Percentiles rank a stretch among this genome's conserved stretches.
phyloP scores from a whole-genome alignment of 805 yeast genomes.

The Spathaspora boniae region DNA sequence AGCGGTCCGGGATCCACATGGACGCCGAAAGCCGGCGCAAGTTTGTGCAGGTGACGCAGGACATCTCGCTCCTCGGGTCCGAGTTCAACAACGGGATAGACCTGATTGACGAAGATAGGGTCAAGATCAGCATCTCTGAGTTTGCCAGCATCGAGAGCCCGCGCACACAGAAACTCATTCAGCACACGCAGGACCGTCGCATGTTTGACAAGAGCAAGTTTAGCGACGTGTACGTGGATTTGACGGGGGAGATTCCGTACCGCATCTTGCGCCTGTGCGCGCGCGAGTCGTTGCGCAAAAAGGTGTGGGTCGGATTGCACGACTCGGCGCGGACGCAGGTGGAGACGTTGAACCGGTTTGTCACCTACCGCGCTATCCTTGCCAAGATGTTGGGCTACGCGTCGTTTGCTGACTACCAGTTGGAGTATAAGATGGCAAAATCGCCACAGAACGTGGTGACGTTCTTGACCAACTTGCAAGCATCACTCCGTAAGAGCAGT shows the following conservation, averaged over 20 bases:
- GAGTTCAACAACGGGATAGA: constrained; percentile 57
- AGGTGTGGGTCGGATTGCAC: constrained; percentile 74
- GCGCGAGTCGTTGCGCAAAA: constrained; percentile 53
- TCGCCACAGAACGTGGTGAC: constrained; percentile 69
- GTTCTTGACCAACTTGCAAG: constrained; percentile 61
- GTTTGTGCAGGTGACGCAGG: constrained; percentile 76
- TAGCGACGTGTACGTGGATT: constrained; percentile 23
- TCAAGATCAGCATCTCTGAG: constrained; percentile 29
- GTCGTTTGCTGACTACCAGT: constrained; percentile 74
- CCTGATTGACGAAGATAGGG: constrained; percentile 31
- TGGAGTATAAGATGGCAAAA: constrained; percentile 88
- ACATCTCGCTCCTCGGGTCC: constrained; percentile 79
- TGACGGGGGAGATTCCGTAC: constrained; percentile 61
- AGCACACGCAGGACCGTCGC: constrained; percentile 26
- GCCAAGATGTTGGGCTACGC: constrained; percentile 70
- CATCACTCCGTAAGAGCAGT: constrained; percentile 39
- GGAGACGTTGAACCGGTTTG: constrained; percentile 50
- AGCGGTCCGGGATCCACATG: constrained; percentile 86
- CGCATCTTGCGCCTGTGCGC: constrained; percentile 58
- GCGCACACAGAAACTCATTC: constrained; percentile 24
- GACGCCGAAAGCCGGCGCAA: constrained; percentile 57
- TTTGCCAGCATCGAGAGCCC: constrained; percentile 22
- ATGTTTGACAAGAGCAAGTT: constrained; percentile 18
- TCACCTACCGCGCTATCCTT: constrained; percentile 63
- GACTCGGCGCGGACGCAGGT: constrained; percentile 64